Base-by-base conservation (phyloP, 441 rosid genomes). In the Hypseocharis bilobata region DNA sequence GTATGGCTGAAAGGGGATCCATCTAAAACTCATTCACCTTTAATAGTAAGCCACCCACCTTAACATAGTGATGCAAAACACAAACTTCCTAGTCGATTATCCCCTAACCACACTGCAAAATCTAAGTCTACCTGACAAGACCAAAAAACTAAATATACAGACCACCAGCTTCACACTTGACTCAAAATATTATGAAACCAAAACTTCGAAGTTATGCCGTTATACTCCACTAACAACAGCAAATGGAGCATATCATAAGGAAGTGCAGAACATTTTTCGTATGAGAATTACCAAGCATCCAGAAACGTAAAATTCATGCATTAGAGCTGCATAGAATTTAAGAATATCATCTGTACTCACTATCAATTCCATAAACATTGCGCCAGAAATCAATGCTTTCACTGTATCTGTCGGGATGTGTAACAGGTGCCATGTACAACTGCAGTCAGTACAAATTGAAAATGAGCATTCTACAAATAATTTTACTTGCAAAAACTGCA, bases 341-440 rank as follows among this genome's bases (percentile, higher is more conserved):
- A 75, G 40, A 63, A n/a, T 71, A 72, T 55, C 70, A 72, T 60
- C 23, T 6, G 44, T 62, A 84, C 98, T 88, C 80, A 90, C 98
- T 93, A 78, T 93, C 90, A 78, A 93, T 93, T 77, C 97, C 98
- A 73, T 93, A 93, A 64, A 93, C 90, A 80, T 85, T 87, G 76
- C 88, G 94, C 98, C 98, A 93, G 79, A 93, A 93, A 61, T 87
- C 98, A 70, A 93, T 83, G 82, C 93, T 90, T 71, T 82, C 86
- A 62, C 76, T 76, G 78, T 93, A 93, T 86, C 97, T 88, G 72
- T 88, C 98, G 68, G 91, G 83, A 78, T 90, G 89, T 16, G 98
- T 85, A 66, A 93, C 76, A 27, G 96, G 98, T 71, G 96, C 97
- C 96, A 93, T 85, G 86, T 87, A 90, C 78, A 90, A 78, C 97